Evolutionary conservation across 139 green algal species (phyloP), one percentile per base, ranked within the genome.

Genomic region (Marvania coccoides): DNA sequence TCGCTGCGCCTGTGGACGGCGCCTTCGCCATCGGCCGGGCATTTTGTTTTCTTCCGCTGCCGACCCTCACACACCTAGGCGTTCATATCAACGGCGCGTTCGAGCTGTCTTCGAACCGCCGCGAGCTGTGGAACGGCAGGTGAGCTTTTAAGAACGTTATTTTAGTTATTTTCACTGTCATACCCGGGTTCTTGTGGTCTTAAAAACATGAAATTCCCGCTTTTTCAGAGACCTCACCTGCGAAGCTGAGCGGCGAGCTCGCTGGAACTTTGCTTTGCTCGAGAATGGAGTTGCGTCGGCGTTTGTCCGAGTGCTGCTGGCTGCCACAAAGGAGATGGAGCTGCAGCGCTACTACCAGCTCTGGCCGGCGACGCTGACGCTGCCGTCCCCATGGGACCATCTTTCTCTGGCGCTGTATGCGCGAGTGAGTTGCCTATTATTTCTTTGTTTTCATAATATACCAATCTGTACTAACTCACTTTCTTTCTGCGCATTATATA

Each of bases 41-140:
- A 1, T 94, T 90, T 59, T 91, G 84, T 70, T 94, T 94, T 71
- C 75, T 94, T 57, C 87, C 85, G 6, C 81, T 94, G 19, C 87
- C 87, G 3, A 58, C 88, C 13, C 31, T 19, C 10, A 91, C 82
- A 0, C 72, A 73, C 2, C 81, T 94, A 40, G 83, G 85, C 0
- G 78, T 90, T 31, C 82, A 90, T 47, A 65, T 92, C 51, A 94
- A 94, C 68, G 86, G 66, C 30, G 91, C 85, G 62, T 94, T 92
- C 59, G 87, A 94, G 80, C 82, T 94, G 29, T 83, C 67, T 40
- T 84, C 71, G 61, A 92, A 94, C 72, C 74, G 84, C 23, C 66
- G 81, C 3, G 77, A 88, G 47, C 72, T 90, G 6, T 90, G 83
- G 81, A 75, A 30, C 4, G 6, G 40, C 6, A 39, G 36, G 31